phyloP scores from a whole-genome alignment of 2,329 filamentous ascomycete species.

The Fusarium falciforme region DNA sequence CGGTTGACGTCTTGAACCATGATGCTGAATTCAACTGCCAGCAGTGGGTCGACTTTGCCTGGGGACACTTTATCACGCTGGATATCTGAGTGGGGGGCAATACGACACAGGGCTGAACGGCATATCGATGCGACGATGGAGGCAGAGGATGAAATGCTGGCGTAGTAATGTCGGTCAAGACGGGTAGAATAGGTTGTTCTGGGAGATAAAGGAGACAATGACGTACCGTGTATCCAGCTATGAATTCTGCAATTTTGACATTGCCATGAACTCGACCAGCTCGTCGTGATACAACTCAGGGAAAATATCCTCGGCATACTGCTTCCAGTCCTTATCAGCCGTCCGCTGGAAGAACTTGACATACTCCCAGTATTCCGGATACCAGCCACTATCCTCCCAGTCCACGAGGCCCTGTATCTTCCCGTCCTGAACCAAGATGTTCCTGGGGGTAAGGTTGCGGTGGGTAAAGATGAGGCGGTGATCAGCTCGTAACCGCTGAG shows the following conservation, averaged over 20 bases:
- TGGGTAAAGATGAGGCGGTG: constrained; percentile 57
- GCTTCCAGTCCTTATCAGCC: constrained; percentile 30
- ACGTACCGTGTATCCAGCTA: background rate
- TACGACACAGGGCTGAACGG: background rate
- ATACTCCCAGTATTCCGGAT: constrained; percentile 56
- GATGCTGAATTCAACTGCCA: background rate
- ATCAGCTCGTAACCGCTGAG: background rate
- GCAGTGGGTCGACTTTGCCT: background rate
- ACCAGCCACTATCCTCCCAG: constrained; percentile 62
- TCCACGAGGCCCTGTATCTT: constrained; percentile 57
- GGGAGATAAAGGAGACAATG: background rate
- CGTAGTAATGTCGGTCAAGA: background rate
- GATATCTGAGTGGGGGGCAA: background rate
- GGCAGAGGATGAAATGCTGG: background rate
- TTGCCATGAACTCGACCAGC: constrained; percentile 38
- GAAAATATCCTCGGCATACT: constrained; percentile 40
- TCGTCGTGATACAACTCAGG: constrained; percentile 40
- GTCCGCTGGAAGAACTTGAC: constrained; percentile 47
- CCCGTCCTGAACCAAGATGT: constrained; percentile 56
- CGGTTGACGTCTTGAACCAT: background rate
- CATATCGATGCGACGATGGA: background rate
- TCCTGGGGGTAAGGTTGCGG: constrained; percentile 59
- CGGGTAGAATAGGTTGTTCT: too few species aligned
- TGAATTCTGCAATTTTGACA: constrained; percentile 38
- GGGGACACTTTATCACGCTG: background rate